A percentile compares a stretch with the other conserved stretches of the same genome.
These are phyloP conservation scores for Rhizopus sp. DNA, from an alignment of 371 early-diverging fungal species.

Conservation along the genomic window DNA sequence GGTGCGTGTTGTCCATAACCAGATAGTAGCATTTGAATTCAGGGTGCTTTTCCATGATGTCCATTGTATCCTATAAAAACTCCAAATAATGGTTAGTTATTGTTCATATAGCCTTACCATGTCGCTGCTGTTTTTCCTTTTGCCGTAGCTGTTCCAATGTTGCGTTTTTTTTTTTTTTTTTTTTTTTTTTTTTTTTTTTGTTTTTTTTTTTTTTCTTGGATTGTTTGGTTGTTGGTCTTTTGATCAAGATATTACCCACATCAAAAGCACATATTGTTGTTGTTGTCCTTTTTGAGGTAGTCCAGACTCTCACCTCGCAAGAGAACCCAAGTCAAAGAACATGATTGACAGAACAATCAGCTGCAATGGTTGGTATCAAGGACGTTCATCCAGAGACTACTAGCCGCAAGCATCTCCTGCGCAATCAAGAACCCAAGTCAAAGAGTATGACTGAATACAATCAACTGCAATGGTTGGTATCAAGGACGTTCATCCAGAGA, in stretches of 20 bases:
- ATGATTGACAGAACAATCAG: constrained; percentile 20
- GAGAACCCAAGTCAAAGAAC: constrained; percentile 25
- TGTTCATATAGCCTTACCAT: constrained; percentile 5
- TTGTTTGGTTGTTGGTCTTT: constrained; percentile 4
- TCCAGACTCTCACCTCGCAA: constrained; percentile 17
- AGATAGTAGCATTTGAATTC: constrained; percentile 5
- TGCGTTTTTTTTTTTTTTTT: no score
- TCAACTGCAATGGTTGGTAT: constrained; percentile 23
- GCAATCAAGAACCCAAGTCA: constrained; percentile 11
- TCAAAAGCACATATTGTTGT: constrained; percentile 3
- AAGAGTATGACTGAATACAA: constrained; percentile 20
- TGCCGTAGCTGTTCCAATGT: constrained; percentile 4
- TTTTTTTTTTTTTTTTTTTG: no score
- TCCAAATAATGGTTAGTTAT: constrained; percentile 6
- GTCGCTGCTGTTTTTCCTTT: constrained; percentile 5
- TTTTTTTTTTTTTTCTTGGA: constrained; percentile 4
- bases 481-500: constrained; percentile 24
- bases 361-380: constrained; percentile 26
- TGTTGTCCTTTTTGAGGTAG: constrained; percentile 1
- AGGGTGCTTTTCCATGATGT: neutral
- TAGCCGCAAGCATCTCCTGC: constrained; percentile 11
- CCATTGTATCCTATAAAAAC: constrained; percentile 4
- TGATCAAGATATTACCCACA: constrained; percentile 3
- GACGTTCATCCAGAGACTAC: constrained; percentile 23
- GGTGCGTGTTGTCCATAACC: constrained; percentile 4